Evolutionary conservation across 2,329 filamentous ascomycete genomes (phyloP).

Genomic region (Calcarisporium arbuscula): DNA sequence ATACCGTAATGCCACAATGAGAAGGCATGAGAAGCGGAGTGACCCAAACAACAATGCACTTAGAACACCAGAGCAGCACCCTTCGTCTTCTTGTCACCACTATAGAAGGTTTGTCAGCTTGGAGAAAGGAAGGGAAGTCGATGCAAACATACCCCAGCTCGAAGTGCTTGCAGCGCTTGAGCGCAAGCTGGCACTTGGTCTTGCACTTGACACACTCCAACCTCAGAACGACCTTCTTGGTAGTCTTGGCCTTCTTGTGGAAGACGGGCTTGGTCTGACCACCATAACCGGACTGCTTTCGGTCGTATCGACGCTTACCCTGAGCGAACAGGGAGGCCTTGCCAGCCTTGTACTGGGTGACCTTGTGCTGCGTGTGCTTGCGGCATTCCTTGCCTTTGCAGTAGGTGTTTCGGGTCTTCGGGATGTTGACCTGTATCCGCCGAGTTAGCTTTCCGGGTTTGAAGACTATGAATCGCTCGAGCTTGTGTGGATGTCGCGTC

Average conservation of each 20-base stretch:
- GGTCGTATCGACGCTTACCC: constrained; percentile 99
- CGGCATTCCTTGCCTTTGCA: constrained; percentile 95
- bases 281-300: constrained; percentile 99
- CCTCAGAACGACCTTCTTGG: constrained; percentile 99
- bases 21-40: constrained; percentile 35
- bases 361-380: constrained; percentile 87
- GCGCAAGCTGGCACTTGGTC: constrained; percentile 92
- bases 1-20: constrained; percentile 39
- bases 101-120: constrained; percentile 42
- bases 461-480: too few species aligned
- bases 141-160: constrained; percentile 81
- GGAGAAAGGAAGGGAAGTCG: constrained; percentile 1
- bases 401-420: constrained; percentile 95
- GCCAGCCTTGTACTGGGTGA: constrained; percentile 95
- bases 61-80: constrained; percentile 99
- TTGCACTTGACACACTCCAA: constrained; percentile 98
- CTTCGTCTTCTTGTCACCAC: constrained; percentile 99
- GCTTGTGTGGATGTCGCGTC: too few species aligned
- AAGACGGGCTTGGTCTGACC: constrained; percentile 99
- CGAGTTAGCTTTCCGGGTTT: too few species aligned
- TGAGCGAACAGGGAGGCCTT: constrained; percentile 95
- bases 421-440: constrained; percentile 84
- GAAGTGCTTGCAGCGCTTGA: constrained; percentile 99
- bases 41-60: constrained; percentile 47
- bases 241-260: constrained; percentile 99